A percentile compares a stretch with the other conserved stretches of the same genome.
These are phyloP conservation scores for Aspergillus neoniger DNA, from an alignment of 2,329 filamentous ascomycete species.

Conservation along the genomic window DNA sequence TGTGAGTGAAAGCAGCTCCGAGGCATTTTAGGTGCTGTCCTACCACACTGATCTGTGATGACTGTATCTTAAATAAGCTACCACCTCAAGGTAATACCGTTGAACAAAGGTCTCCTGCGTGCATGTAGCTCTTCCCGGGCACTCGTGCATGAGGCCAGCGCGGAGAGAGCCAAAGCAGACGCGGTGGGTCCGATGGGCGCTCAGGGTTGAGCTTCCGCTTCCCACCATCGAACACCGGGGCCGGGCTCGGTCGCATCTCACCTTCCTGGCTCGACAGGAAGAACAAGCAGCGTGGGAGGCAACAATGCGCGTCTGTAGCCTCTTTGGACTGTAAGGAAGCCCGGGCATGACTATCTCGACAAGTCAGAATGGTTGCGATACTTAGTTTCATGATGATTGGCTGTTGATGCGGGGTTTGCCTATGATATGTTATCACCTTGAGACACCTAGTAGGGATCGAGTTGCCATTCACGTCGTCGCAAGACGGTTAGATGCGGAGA, in stretches of 20 bases:
- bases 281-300: slow-evolving; percentile 3
- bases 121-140: slow-evolving; percentile 6
- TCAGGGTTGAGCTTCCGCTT: slow-evolving; percentile 1
- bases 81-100: not conserved
- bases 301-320: not conserved
- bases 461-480: no score
- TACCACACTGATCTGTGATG: not conserved
- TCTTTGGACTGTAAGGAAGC: no score
- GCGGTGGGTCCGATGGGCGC: slow-evolving; percentile 1
- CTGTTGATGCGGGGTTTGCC: no score
- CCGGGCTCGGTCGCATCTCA: slow-evolving; percentile 9
- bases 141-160: not conserved
- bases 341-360: not conserved
- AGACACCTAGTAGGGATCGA: no score
- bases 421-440: not conserved
- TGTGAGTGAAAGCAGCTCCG: not conserved
- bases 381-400: not conserved
- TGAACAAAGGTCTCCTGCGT: slow-evolving; percentile 1
- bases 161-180: slow-evolving; percentile 8
- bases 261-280: slow-evolving; percentile 11
- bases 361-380: not conserved
- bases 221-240: slow-evolving; percentile 8
- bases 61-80: not conserved
- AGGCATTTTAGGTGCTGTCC: slow-evolving; percentile 1
- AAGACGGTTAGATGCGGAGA: not conserved